These are phyloP conservation scores for Neofusicoccum laricinum DNA, from an alignment of 2,329 filamentous ascomycete genomes.

Conservation along the genomic window DNA sequence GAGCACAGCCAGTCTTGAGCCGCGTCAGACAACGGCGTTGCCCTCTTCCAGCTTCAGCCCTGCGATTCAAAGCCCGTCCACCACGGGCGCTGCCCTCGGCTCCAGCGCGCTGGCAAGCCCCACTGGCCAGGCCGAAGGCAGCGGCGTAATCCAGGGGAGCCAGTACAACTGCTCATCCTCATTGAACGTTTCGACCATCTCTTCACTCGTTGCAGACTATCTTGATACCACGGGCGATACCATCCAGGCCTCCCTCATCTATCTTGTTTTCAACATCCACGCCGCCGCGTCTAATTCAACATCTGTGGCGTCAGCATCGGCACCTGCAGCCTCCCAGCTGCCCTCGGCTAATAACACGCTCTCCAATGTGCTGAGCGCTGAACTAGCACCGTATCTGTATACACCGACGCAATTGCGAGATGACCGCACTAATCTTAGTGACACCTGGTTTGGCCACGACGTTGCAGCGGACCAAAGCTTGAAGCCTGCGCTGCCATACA, in stretches of 20 bases:
- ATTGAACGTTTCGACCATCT: constrained; percentile 51
- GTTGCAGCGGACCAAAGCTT: neutral
- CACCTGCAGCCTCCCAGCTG: constrained; percentile 41
- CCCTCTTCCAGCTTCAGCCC: neutral
- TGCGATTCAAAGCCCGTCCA: neutral
- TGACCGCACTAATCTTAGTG: constrained; percentile 57
- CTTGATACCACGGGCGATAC: constrained; percentile 53
- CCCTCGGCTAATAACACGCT: constrained; percentile 46
- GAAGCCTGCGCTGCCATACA: constrained; percentile 19
- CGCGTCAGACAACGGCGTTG: neutral
- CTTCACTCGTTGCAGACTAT: constrained; percentile 51
- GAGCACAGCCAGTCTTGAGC: neutral
- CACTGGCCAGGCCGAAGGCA: neutral
- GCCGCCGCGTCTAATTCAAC: constrained; percentile 41
- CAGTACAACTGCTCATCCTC: constrained; percentile 52
- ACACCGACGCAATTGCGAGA: constrained; percentile 48
- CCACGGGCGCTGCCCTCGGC: neutral
- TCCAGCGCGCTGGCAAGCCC: constrained; percentile 19
- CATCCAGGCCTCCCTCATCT: constrained; percentile 52
- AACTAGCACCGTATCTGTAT: constrained; percentile 53
- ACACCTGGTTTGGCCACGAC: constrained; percentile 51
- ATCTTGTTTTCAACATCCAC: constrained; percentile 59
- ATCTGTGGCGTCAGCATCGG: constrained; percentile 42
- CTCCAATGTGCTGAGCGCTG: constrained; percentile 46
- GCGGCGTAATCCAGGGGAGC: constrained; percentile 47